Base-by-base conservation (phyloP, 257 asterid species). In the Verbascum thapsus region DNA sequence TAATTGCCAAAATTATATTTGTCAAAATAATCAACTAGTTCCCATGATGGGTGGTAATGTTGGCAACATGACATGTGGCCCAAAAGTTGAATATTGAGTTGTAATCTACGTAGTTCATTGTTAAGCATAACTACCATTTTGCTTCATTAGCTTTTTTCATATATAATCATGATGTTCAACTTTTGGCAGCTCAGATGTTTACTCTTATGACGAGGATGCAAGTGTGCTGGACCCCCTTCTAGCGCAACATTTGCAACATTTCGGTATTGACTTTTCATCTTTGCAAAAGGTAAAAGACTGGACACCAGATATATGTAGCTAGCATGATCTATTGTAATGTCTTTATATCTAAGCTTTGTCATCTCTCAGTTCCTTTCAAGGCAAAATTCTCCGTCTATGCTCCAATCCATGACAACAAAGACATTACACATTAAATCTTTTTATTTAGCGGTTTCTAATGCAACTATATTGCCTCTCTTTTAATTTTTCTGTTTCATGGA, bases 111-210 rank as follows among this genome's bases (percentile, higher is more conserved):
- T 44, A 12, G 35, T 38, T 30, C 22, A 22, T 58, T 20, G 56
- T 56, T 58, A 41, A 47, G 45, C 64, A 12, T 47, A 57, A 43
- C 10, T 16, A 37, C 51, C 17, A n/a, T 48, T 35, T 64, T 64
- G 22, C 70, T 68, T 53, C 37, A 22, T 34, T 65, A 15, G 26
- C 44, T 64, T 47, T n/a, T 47, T 83, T 78, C 87, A 69, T 74
- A 66, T 76, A 69, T 75, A 75, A 70, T 85, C 72, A 83, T 78
- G 84, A 73, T 45, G 65, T 73, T 71, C 84, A 83, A 81, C 73
- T 76, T 83, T 81, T 85, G 97, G 95, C 98, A 90, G 95, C 84
- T 90, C 99, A 94, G 99, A 94, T 58, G 97, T 94, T 84, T 90
- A 63, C 80, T 94, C 99, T 72, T 94, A 94, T 68, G 86, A 85